These are phyloP conservation scores for Yamadazyma triangularis DNA, from an alignment of 1,139 yeast species.

Conservation along the genomic window DNA sequence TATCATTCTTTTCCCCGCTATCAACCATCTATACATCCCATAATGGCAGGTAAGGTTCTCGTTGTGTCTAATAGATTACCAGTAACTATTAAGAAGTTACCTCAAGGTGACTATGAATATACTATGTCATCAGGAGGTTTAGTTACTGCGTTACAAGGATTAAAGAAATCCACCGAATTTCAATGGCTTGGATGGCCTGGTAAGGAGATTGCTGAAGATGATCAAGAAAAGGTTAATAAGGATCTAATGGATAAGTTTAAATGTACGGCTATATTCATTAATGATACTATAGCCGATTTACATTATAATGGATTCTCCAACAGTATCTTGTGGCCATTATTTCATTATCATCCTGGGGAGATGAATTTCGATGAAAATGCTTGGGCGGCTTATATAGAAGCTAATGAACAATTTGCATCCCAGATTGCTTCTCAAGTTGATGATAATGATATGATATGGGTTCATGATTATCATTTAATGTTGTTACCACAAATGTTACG, in stretches of 20 bases:
- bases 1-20: too few species aligned
- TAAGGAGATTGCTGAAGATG: conserved; percentile 75
- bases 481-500: conserved; percentile 87
- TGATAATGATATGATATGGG: conserved; percentile 93
- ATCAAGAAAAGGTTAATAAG: conserved; percentile 60
- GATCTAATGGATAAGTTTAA: conserved; percentile 77
- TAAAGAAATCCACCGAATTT: conserved; percentile 78
- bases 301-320: conserved; percentile 97
- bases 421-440: conserved; percentile 66
- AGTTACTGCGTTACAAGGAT: conserved; percentile 91
- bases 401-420: conserved; percentile 78
- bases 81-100: conserved; percentile 75
- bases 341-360: conserved; percentile 99
- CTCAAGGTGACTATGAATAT: conserved; percentile 59
- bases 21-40: too few species aligned
- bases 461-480: conserved; percentile 97
- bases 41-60: conserved; percentile 58
- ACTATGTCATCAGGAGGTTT: conserved; percentile 96
- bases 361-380: conserved; percentile 97
- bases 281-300: conserved; percentile 87
- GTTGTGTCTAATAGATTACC: conserved; percentile 96
- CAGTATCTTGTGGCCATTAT: conserved; percentile 91
- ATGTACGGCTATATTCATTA: conserved; percentile 84
- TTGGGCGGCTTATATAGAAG: conserved; percentile 97
- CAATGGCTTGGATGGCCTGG: conserved; percentile 99